These are phyloP conservation scores for Pelargonium nanum DNA, from an alignment of 345 rosid species.

Conservation along the genomic window DNA sequence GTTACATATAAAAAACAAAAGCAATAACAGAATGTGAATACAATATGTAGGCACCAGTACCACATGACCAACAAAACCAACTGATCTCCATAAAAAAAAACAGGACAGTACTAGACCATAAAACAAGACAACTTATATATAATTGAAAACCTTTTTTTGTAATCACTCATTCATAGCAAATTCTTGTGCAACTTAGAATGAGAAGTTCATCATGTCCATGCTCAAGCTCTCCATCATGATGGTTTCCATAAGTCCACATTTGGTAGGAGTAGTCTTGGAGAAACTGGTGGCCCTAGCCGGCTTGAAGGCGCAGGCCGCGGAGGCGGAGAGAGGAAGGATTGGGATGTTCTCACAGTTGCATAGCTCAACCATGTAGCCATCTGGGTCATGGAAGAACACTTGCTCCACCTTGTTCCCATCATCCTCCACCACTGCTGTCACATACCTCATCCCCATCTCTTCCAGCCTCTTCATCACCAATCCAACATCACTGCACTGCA, in stretches of 20 bases:
- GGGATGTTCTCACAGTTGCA: constrained; percentile 52
- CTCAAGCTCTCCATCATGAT: constrained; percentile 50
- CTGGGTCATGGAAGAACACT: constrained; percentile 55
- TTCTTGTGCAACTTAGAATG: constrained; percentile 21
- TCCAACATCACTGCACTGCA: constrained; percentile 40
- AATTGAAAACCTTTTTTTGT: too few species aligned
- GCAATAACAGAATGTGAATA: neutral
- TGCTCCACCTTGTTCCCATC: constrained; percentile 41
- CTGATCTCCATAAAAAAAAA: too few species aligned
- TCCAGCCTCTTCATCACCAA: constrained; percentile 37
- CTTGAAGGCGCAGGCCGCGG: constrained; percentile 27
- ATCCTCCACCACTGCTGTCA: constrained; percentile 39
- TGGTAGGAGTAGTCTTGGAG: constrained; percentile 22
- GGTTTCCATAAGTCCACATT: constrained; percentile 39
- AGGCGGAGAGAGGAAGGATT: constrained; percentile 32
- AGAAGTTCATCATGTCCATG: constrained; percentile 48
- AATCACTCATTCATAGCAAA: neutral
- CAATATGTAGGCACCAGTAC: neutral
- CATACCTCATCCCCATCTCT: constrained; percentile 38
- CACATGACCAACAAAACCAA: too few species aligned
- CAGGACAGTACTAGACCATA: too few species aligned
- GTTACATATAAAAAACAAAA: too few species aligned
- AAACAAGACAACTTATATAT: too few species aligned
- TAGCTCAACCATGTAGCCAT: constrained; percentile 53
- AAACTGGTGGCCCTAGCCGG: constrained; percentile 17